Conservation (phyloP, 164 flowering plant species). For the Vitis rotundifolia region DNA sequence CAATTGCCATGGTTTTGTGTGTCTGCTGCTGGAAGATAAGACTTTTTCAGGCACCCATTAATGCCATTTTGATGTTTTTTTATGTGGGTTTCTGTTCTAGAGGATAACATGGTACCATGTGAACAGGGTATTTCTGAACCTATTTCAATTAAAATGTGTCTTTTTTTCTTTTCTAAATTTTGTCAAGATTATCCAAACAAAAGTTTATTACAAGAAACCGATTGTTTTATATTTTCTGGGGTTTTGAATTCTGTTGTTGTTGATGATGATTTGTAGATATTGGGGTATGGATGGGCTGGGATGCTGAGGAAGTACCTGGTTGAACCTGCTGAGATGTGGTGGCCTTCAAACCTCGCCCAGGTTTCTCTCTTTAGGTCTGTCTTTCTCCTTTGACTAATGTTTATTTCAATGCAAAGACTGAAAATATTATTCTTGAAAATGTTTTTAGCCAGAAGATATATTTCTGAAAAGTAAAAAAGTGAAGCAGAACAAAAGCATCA, state of each 20-base stretch:
- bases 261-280: constrained; percentile 40
- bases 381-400: constrained; percentile 1
- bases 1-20: background rate
- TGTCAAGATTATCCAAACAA: no score
- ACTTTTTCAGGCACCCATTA: background rate
- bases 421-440: background rate
- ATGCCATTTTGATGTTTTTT: background rate
- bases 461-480: background rate
- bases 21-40: background rate
- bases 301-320: constrained; percentile 80
- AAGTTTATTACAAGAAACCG: background rate
- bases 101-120: background rate
- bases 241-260: background rate
- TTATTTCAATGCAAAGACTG: background rate
- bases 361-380: constrained; percentile 85
- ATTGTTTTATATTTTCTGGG: background rate
- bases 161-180: no score
- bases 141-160: no score
- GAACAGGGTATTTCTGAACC: background rate
- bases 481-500: constrained; percentile 1
- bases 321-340: constrained; percentile 94
- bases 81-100: background rate
- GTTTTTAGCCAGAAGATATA: background rate
- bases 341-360: constrained; percentile 94
- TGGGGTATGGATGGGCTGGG: constrained; percentile 99